Evolutionary conservation across 1,284 basidiomycete species (phyloP).

Genomic region (Naganishia cerealis): DNA sequence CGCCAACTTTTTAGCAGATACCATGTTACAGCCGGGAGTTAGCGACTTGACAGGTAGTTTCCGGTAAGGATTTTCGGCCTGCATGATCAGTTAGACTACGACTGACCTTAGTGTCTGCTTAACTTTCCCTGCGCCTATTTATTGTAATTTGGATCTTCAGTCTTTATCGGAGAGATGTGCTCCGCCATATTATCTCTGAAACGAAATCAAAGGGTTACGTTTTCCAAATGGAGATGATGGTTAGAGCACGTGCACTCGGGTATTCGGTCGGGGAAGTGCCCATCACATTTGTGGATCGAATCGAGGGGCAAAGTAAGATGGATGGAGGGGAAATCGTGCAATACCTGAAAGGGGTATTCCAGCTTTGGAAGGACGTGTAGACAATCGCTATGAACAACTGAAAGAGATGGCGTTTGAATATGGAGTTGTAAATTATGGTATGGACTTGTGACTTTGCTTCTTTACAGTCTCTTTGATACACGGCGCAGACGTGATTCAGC

Average conservation of each 20-base stretch:
- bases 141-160: conserved; percentile 53
- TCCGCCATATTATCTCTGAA: conserved; percentile 76
- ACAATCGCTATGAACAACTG: not conserved
- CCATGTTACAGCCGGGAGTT: conserved; percentile 76
- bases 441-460: too few relatives aligned
- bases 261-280: conserved; percentile 85
- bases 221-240: conserved; percentile 98
- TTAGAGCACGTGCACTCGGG: conserved; percentile 75
- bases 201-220: conserved; percentile 86
- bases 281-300: conserved; percentile 88
- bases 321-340: conserved; percentile 82
- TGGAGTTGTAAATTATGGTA: not conserved
- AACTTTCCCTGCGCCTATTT: not conserved
- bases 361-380: conserved; percentile 69
- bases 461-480: too few relatives aligned
- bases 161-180: conserved; percentile 72
- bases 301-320: conserved; percentile 88
- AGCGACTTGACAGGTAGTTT: conserved; percentile 85
- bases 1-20: conserved; percentile 80
- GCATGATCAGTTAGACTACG: not conserved
- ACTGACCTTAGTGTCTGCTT: not conserved
- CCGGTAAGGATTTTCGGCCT: conserved; percentile 59
- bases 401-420: not conserved
- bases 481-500: too few relatives aligned
- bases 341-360: conserved; percentile 84